Base-by-base conservation (phyloP, 768 basidiomycete species). In the Lactifluus rugatus region DNA sequence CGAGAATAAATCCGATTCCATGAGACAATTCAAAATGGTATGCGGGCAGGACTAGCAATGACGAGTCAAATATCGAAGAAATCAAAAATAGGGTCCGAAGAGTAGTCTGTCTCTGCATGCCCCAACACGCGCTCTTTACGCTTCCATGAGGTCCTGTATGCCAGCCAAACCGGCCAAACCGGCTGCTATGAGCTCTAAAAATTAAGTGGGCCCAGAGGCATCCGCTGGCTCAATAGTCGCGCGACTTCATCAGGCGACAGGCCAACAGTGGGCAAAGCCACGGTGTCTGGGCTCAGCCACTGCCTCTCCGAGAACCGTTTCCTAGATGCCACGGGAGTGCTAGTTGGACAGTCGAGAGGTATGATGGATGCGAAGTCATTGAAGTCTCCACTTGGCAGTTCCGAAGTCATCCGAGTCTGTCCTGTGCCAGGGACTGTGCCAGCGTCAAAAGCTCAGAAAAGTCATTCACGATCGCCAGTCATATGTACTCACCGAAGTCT, bases 361-460 rank as follows among this genome's bases (percentile, higher is more conserved):
- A 54, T 54, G 23, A 26, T 11, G 32, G 10, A 46, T 23, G 32
- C 44, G 8, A 25, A 36, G 32, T 19, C 53, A 25, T 46, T 44
- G 3, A 26, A 14, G 5, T 46, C 53, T 4, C 10, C 16, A 32
- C 6, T 19, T 31, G 2, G 21, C 21, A 8, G 16, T 36, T 54
- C 16, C 21, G 31, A 8, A 25, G 52, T n/a, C n/a, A n/a, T n/a
- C n/a, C 9, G 32, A 34, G n/a, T 4, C 16, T 1, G 1, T 14
- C 21, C 44, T 16, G 8, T 17, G 21, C 25, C n/a, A 21, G 45
- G 45, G 65, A 14, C 50, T 80, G 7, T n/a, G n/a, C n/a, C 9
- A 32, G 23, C 65, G 13, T 49, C 80, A 5, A 19, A 19, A 36
- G 2, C 10, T 49, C 31, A 49, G 34, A n/a, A 21, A 23, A 28